Conservation (phyloP, 371 early-diverging fungal species). For the Syncephalis plumigaleata region DNA sequence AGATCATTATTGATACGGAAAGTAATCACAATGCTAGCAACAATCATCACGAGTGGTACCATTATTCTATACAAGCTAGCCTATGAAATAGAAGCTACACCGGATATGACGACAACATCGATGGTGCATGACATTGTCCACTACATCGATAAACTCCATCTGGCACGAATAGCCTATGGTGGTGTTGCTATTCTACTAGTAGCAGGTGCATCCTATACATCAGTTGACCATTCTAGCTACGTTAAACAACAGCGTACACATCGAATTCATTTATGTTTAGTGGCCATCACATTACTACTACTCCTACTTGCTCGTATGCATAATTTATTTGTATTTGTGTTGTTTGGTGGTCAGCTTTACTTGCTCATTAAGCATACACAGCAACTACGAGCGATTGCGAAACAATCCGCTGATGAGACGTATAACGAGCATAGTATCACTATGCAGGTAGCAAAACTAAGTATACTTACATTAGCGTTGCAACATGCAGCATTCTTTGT, state of each 20-base stretch:
- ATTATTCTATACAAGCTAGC: neutral
- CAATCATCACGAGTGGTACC: neutral
- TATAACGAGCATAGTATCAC: neutral
- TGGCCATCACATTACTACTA: conserved; percentile 21
- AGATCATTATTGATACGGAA: neutral
- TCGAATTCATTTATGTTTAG: neutral
- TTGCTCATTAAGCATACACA: conserved; percentile 7
- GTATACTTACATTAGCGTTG: conserved; percentile 9
- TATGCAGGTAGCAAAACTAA: neutral
- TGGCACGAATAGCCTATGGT: too few relatives aligned
- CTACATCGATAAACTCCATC: too few relatives aligned
- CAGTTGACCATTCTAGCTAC: too few relatives aligned
- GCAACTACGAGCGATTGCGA: conserved; percentile 9
- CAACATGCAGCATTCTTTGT: conserved; percentile 39
- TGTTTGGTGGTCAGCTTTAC: conserved; percentile 31
- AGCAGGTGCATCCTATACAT: too few relatives aligned
- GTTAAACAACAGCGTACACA: too few relatives aligned
- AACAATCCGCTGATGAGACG: neutral
- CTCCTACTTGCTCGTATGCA: conserved; percentile 38
- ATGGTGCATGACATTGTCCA: too few relatives aligned
- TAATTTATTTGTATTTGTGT: conserved; percentile 30
- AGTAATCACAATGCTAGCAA: neutral
- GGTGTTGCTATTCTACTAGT: too few relatives aligned
- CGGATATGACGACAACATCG: too few relatives aligned
- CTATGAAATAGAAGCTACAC: too few relatives aligned